Evolutionary conservation across 176 grass and related monocot species (phyloP), one percentile per base, ranked within the genome.

Genomic region (Lolium rigidum): DNA sequence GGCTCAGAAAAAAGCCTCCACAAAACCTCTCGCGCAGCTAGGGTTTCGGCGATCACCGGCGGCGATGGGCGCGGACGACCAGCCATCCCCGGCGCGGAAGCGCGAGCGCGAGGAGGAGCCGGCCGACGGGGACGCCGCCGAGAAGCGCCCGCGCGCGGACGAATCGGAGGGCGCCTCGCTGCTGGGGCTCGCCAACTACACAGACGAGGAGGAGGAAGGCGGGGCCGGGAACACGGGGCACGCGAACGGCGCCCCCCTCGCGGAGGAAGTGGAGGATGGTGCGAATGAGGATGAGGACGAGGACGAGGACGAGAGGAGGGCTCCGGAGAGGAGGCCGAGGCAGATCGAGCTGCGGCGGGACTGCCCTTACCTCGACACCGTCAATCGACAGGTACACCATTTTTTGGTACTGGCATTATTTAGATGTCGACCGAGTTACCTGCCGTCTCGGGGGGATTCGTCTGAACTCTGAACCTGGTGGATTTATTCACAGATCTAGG

Each of bases 321-420:
- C 68, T 48, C 88, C 82, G 2, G 84, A 80, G 68, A 92, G 90
- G 84, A 86, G 87, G 58, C 84, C 82, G 16, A 91, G 97, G 74
- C 88, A 99, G 54, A 92, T 96, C 13, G 94, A 96, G 92, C 54
- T 94, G 71, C 73, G 97, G 31, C 86, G 87, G 38, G 97, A 99
- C 79, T 99, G 94, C 59, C 97, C 97, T 20, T 99, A 99, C 83
- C 97, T 99, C n/a, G 97, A 99, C 61, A 99, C 94, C 17, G 94
- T 99, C 26, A 99, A 99, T 50, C 90, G 97, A 54, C 94, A 99
- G 97, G 97, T 99, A 21, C 71, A 41, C 2, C 51, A n/a, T 39
- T 38, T 10, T 56, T 16, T 4, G 6, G 17, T 6, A 14, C 0
- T 68, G 51, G 9, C 5, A 2, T 75, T n/a, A n/a, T 77, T 56